These are phyloP conservation scores for Pseudozyma flocculosa DNA, from an alignment of 1,284 basidiomycete species.

Conservation along the genomic window DNA sequence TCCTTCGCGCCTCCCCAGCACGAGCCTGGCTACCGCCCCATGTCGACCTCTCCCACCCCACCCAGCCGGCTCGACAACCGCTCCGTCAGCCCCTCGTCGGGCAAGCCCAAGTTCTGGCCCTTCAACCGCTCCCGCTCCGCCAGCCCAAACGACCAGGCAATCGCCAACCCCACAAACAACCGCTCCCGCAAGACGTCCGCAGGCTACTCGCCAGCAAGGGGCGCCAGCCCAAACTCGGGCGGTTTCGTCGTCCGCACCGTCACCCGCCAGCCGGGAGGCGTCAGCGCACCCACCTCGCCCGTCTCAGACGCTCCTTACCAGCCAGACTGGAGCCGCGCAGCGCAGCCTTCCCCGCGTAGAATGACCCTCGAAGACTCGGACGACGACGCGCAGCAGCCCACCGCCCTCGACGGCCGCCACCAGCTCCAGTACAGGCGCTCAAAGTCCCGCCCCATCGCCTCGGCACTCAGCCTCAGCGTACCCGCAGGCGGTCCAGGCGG, in stretches of 20 bases:
- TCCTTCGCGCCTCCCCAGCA: conserved; percentile 3
- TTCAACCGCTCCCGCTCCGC: conserved; percentile 41
- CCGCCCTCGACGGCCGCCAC: conserved; percentile 1
- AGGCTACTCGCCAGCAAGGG: neutral
- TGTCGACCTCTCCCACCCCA: neutral
- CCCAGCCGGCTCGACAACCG: conserved; percentile 3
- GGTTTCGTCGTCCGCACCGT: conserved; percentile 49
- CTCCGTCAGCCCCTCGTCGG: conserved; percentile 11
- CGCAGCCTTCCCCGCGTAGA: conserved; percentile 6
- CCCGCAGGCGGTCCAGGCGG: conserved; percentile 50
- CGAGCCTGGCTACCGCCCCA: neutral
- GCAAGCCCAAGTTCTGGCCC: conserved; percentile 22
- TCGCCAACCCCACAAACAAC: conserved; percentile 9
- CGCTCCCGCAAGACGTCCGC: conserved; percentile 22
- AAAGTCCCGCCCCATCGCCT: conserved; percentile 28
- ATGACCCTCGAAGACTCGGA: conserved; percentile 32
- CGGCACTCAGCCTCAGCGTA: conserved; percentile 31
- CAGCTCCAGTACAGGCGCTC: conserved; percentile 26
- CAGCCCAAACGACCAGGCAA: conserved; percentile 20
- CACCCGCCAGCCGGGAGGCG: conserved; percentile 41
- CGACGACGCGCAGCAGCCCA: conserved; percentile 8
- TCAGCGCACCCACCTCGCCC: conserved; percentile 22
- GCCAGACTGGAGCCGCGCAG: neutral
- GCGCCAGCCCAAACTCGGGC: conserved; percentile 5
- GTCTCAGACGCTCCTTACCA: conserved; percentile 1